These are phyloP conservation scores for Papiliotrema laurentii DNA, from an alignment of 1,284 basidiomycete species.

Conservation along the genomic window DNA sequence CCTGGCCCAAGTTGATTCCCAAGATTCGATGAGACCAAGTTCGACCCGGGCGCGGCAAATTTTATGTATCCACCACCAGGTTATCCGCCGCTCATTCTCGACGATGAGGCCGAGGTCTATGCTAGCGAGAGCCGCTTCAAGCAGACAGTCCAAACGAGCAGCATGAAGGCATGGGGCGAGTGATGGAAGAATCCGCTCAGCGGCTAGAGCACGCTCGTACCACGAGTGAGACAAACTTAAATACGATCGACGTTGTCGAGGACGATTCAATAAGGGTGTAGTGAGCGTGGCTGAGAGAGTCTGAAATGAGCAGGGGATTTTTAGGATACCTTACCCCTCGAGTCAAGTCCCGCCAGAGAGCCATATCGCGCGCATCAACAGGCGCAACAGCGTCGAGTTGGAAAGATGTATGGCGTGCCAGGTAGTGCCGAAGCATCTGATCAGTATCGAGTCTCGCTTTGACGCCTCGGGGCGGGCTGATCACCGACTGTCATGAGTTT, in stretches of 20 bases:
- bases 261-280: no score
- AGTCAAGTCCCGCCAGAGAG: slow-evolving; percentile 24
- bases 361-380: slow-evolving; percentile 10
- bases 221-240: slow-evolving; percentile 22
- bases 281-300: slow-evolving; percentile 12
- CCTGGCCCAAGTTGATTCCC: slow-evolving; percentile 18
- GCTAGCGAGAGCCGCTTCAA: slow-evolving; percentile 26
- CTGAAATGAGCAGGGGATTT: slow-evolving; percentile 1
- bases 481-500: neutral
- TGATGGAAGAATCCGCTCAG: slow-evolving; percentile 2
- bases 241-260: slow-evolving; percentile 28
- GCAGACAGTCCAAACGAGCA: slow-evolving; percentile 32
- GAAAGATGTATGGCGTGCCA: slow-evolving; percentile 7
- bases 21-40: slow-evolving; percentile 5
- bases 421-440: slow-evolving; percentile 13
- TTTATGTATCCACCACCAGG: slow-evolving; percentile 37
- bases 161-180: slow-evolving; percentile 16
- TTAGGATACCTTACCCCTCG: slow-evolving; percentile 20
- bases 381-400: slow-evolving; percentile 1
- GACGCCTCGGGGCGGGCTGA: neutral
- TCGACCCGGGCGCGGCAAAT: slow-evolving; percentile 8
- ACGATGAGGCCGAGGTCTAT: slow-evolving; percentile 22
- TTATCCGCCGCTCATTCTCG: slow-evolving; percentile 16
- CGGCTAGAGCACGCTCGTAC: slow-evolving; percentile 26
- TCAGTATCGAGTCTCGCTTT: slow-evolving; percentile 3